Evolutionary conservation across 768 basidiomycete genomes (phyloP).

Genomic region (Macrolepiota fuliginosa): DNA sequence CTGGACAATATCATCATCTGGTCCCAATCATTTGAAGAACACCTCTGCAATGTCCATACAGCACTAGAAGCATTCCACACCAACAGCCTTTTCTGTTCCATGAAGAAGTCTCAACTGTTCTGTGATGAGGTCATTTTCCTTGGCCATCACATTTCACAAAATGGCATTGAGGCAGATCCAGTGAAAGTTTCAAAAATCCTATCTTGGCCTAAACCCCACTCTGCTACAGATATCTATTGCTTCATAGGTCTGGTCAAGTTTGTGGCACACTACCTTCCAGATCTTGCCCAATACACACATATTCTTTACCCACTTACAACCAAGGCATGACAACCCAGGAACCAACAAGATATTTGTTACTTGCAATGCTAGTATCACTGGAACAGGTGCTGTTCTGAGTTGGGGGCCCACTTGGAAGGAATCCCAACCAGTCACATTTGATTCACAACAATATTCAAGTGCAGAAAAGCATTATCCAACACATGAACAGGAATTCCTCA

Average conservation of each 20-base stretch:
- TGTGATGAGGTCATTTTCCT: slow-evolving; percentile 25
- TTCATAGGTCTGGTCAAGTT: slow-evolving; percentile 16
- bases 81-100: slow-evolving; percentile 14
- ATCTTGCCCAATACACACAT: slow-evolving; percentile 5
- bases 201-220: slow-evolving; percentile 18
- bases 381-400: slow-evolving; percentile 28
- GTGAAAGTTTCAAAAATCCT: slow-evolving; percentile 23
- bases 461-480: slow-evolving; percentile 32
- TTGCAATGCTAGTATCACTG: slow-evolving; percentile 26
- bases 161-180: slow-evolving; percentile 23
- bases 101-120: slow-evolving; percentile 20
- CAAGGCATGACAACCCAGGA: slow-evolving; percentile 15
- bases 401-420: slow-evolving; percentile 30
- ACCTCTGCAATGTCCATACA: slow-evolving; percentile 19
- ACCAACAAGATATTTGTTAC: slow-evolving; percentile 32
- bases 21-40: slow-evolving; percentile 34
- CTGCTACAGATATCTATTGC: neutral
- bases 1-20: slow-evolving; percentile 38
- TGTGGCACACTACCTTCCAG: slow-evolving; percentile 12
- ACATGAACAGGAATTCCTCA: slow-evolving; percentile 37
- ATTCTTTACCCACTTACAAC: slow-evolving; percentile 1
- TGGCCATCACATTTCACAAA: slow-evolving; percentile 31
- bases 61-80: slow-evolving; percentile 24
- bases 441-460: slow-evolving; percentile 24
- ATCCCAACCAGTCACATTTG: slow-evolving; percentile 30